Base-by-base conservation (phyloP, 176 grass and related monocot species). In the Hsuehochloa calcarea region DNA sequence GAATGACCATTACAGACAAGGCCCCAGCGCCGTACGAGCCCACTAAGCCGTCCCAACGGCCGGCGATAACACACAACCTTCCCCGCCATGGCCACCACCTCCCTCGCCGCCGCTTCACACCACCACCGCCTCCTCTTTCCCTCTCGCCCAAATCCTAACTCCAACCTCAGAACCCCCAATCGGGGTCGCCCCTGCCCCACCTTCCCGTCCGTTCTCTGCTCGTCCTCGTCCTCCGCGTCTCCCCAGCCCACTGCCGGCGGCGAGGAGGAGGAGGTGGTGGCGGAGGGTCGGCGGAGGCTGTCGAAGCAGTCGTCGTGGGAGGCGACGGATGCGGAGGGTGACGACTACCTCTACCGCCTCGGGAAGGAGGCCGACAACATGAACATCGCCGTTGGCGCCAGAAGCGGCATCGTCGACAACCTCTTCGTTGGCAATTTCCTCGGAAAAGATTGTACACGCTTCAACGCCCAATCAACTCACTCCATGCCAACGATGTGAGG, bases 381-480 rank as follows among this genome's bases (percentile, higher is more conserved):
- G 88, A 94, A 98, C 80, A 89, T 92, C 72, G 49, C 93, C 31
- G 96, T 98, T 14, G 93, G 93, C 2, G 96, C 96, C 10, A 85
- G 91, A 2, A 67, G 91, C 1, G 93, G 93, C 67, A 29, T 94
- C 55, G 81, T 98, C 34, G 93, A 98, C 43, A 90, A 95, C 74
- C 86, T 98, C 77, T 98, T 98, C 77, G 86, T 95, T 4, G 93
- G 93, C 1, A 83, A 93, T 49, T 98, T 95, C 86, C 96, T 98
- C 50, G 93, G 90, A 31, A 93, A 90, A 64, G 93, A 98, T 31
- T 95, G 94, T 97, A 72, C 17, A 82, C 38, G 45, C 25, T 8
- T 47, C 22, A 37, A 0, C 3, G 15, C 34, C 26, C 23, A 1
- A 27, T 72, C 23, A 8, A 19, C 17, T 5, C 39, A 8, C 39